Conservation (phyloP, 495 filamentous ascomycete species). For the Arthonia radiata region DNA sequence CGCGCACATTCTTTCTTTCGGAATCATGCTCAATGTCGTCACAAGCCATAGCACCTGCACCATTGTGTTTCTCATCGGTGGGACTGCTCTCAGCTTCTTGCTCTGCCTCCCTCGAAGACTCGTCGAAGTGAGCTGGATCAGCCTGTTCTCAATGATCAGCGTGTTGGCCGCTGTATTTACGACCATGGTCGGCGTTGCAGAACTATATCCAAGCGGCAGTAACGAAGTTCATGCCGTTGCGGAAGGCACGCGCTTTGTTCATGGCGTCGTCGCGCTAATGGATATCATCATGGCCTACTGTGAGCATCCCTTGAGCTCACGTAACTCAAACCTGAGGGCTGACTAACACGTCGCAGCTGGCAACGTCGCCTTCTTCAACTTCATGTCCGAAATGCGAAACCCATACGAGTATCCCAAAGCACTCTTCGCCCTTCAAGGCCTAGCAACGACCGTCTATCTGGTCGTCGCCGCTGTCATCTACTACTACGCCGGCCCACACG, state of each 20-base stretch:
- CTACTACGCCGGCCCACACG: slow-evolving; percentile 41
- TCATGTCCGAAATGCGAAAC: slow-evolving; percentile 54
- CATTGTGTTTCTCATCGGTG: slow-evolving; percentile 39
- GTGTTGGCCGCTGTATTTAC: slow-evolving; percentile 39
- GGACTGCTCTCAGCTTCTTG: slow-evolving; percentile 33
- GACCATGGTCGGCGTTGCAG: slow-evolving; percentile 41
- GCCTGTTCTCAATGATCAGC: slow-evolving; percentile 32
- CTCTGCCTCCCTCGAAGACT: slow-evolving; percentile 40
- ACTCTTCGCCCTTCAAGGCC: slow-evolving; percentile 34
- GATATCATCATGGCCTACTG: slow-evolving; percentile 57
- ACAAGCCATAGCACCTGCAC: slow-evolving; percentile 39
- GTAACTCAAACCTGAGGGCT: slow-evolving; percentile 1
- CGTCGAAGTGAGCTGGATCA: slow-evolving; percentile 6
- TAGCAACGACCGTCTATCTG: slow-evolving; percentile 44
- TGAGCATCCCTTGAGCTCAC: slow-evolving; percentile 2
- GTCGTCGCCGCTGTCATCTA: slow-evolving; percentile 46
- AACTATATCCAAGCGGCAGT: slow-evolving; percentile 7
- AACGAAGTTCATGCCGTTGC: too few species aligned
- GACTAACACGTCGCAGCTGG: slow-evolving; percentile 18
- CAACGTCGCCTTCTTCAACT: slow-evolving; percentile 49
- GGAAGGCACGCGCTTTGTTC: slow-evolving; percentile 3
- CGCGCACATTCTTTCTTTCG: slow-evolving; percentile 49
- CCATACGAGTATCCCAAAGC: slow-evolving; percentile 35
- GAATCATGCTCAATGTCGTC: slow-evolving; percentile 42
- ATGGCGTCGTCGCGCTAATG: slow-evolving; percentile 31